Evolutionary conservation across 345 rosid species (phyloP), one percentile per base, ranked within the genome.

Genomic region (Acer campestre): DNA sequence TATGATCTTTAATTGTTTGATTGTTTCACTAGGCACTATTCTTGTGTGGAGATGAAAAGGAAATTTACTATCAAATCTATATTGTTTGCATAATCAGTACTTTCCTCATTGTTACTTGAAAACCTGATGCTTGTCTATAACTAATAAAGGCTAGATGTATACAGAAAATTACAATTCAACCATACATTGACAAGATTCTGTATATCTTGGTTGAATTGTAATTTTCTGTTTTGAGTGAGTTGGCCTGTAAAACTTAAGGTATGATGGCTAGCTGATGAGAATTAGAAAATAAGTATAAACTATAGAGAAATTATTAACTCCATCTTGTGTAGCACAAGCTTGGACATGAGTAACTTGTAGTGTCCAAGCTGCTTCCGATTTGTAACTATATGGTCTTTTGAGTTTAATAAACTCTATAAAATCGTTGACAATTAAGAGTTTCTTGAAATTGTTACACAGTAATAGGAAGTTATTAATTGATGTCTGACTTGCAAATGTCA

Each of bases 81-180:
- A 29, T 70, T 58, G 44, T 40, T 40, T 78, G 23, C 12, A 42
- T 27, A 14, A 71, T 74, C 77, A 59, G 61, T 68, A 56, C 17
- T 48, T 23, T 61, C 56, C 58, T 48, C 38, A 14, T 22, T 35
- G 17, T 29, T 35, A 20, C 40, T 59, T 44, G 55, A 73, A 23
- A 23, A 10, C 61, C 16, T 61, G 68, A 42, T 42, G 40, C 18
- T 20, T 23, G 35, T 23, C 44, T 61, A 25, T 67, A 13, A n/a
- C n/a, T 17, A 73, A 42, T 61, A 22, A 42, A 38, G 40, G 5
- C 5, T 59, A 18, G 63, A 59, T 17, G 10, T 18, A 13, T 63
- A 46, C 2, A 6, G 59, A 10, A 25, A 22, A 10, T 74, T 10
- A 56, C 46, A 42, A 42, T 42, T 42, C 46, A 7, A 42, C 46